Evolutionary conservation across 73 alveolate species (phyloP).

Genomic region (Paramecium sexaurelia): DNA sequence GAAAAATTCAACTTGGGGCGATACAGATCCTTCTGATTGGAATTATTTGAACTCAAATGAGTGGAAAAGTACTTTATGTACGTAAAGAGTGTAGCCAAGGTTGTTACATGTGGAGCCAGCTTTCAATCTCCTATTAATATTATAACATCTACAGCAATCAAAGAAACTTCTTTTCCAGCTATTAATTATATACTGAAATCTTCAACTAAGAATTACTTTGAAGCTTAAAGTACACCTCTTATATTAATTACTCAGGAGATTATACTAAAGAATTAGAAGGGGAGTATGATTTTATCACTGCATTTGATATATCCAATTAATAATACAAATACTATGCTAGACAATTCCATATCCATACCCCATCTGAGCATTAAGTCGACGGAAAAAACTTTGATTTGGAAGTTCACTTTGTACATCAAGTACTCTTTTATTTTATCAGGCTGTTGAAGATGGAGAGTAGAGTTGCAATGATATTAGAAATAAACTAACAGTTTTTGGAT

Average conservation of each 20-base stretch:
- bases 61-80: slow-evolving; percentile 22
- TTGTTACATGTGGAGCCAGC: slow-evolving; percentile 43
- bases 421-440: not conserved
- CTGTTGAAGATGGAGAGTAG: slow-evolving; percentile 30
- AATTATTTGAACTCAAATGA: not conserved
- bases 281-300: slow-evolving; percentile 48
- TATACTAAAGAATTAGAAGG: slow-evolving; percentile 51
- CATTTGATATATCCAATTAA: not conserved
- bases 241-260: not conserved
- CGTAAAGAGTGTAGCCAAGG: not conserved
- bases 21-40: slow-evolving; percentile 39
- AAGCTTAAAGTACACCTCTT: not conserved
- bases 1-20: not conserved
- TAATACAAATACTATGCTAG: slow-evolving; percentile 33
- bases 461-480: slow-evolving; percentile 31
- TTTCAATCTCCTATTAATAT: slow-evolving; percentile 39
- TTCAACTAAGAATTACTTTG: not conserved
- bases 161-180: not conserved
- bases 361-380: slow-evolving; percentile 41
- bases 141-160: not conserved
- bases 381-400: slow-evolving; percentile 31
- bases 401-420: slow-evolving; percentile 50
- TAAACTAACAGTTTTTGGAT: slow-evolving; percentile 38
- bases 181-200: slow-evolving; percentile 30
- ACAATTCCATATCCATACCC: slow-evolving; percentile 24